These are phyloP conservation scores for Cladobotryum protrusum DNA, from an alignment of 2,329 filamentous ascomycete genomes.

Conservation along the genomic window DNA sequence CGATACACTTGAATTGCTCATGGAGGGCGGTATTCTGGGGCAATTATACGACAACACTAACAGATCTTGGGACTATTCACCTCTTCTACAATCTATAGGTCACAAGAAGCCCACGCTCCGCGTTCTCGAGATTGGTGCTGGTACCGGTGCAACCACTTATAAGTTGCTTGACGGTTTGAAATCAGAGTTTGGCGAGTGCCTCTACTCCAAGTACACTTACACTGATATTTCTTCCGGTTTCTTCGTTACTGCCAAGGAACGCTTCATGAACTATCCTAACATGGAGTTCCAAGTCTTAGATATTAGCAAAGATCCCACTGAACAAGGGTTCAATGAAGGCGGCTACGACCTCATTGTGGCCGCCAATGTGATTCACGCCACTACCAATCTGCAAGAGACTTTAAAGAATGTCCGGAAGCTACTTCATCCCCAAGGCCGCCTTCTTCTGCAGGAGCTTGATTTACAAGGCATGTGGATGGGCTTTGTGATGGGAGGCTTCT, in stretches of 20 bases:
- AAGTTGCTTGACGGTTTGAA: neutral
- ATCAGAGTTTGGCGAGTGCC: neutral
- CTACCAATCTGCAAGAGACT: conserved; percentile 19
- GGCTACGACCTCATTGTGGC: conserved; percentile 26
- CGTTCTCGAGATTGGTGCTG: neutral
- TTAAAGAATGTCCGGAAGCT: conserved; percentile 19
- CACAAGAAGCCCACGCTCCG: neutral
- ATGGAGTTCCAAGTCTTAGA: conserved; percentile 26
- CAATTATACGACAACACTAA: conserved; percentile 4
- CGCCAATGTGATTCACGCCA: conserved; percentile 25
- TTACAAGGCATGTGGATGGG: conserved; percentile 13
- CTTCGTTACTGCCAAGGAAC: conserved; percentile 18
- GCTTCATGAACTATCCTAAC: conserved; percentile 14
- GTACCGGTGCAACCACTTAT: neutral
- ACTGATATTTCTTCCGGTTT: conserved; percentile 31
- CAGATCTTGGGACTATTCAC: neutral
- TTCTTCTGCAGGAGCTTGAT: conserved; percentile 24
- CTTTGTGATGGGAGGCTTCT: conserved; percentile 17
- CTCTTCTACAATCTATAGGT: neutral
- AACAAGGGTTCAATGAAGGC: conserved; percentile 22
- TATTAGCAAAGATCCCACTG: conserved; percentile 21
- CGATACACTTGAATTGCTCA: conserved; percentile 8
- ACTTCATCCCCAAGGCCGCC: conserved; percentile 25
- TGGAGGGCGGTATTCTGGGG: conserved; percentile 9
- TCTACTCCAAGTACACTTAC: conserved; percentile 24